Conservation (phyloP, 2,329 filamentous ascomycete species). For the Diplocarpon mali region DNA sequence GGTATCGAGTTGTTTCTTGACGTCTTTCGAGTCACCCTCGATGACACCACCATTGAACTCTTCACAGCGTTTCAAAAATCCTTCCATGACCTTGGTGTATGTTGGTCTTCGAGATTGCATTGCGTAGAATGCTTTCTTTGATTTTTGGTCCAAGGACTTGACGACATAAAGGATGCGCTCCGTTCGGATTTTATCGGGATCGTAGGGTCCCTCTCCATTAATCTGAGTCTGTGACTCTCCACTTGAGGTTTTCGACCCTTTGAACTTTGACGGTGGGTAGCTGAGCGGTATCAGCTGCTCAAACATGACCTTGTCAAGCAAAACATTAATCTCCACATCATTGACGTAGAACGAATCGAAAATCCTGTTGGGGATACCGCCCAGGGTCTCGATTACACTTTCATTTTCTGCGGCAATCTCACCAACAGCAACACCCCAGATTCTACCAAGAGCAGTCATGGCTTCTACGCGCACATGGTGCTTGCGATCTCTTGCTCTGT, state of each 20-base stretch:
- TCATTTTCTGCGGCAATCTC: constrained; percentile 80
- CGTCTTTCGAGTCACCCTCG: constrained; percentile 55
- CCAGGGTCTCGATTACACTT: constrained; percentile 60
- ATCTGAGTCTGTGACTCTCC: constrained; percentile 42
- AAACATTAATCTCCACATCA: constrained; percentile 71
- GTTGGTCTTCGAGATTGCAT: constrained; percentile 69
- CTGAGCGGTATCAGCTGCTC: constrained; percentile 83
- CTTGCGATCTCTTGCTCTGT: constrained; percentile 80
- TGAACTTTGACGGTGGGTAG: constrained; percentile 63
- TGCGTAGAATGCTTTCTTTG: constrained; percentile 80
- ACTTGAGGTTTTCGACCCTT: constrained; percentile 49
- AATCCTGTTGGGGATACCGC: constrained; percentile 72
- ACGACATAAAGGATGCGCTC: constrained; percentile 77
- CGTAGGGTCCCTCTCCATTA: constrained; percentile 36
- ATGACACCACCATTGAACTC: constrained; percentile 81
- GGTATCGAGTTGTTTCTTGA: constrained; percentile 58
- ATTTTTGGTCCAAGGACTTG: constrained; percentile 62
- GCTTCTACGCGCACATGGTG: constrained; percentile 72
- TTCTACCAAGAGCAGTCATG: constrained; percentile 70
- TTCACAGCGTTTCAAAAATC: constrained; percentile 78
- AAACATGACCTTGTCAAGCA: constrained; percentile 75
- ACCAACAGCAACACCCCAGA: constrained; percentile 89
- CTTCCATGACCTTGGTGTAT: constrained; percentile 60
- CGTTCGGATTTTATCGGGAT: constrained; percentile 67
- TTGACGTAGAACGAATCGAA: constrained; percentile 86